These are phyloP conservation scores for Apium graveolens DNA, from an alignment of 129 eudicot genomes.

Conservation along the genomic window DNA sequence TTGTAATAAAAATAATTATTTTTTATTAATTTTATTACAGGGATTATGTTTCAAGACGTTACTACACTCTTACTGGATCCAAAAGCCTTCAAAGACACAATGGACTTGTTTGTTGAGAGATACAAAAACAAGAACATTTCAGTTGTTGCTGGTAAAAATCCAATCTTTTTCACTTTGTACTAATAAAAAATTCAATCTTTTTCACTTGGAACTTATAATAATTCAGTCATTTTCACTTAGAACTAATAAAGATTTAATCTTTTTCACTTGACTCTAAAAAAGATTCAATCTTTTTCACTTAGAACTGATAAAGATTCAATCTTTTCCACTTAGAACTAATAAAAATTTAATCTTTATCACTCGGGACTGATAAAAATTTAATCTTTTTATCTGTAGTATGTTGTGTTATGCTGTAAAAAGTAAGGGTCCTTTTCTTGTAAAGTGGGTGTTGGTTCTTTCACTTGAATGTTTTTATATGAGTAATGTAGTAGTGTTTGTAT, in stretches of 20 bases:
- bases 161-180: background rate
- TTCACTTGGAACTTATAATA: background rate
- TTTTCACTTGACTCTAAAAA: too few species aligned
- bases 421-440: background rate
- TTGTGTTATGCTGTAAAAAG: background rate
- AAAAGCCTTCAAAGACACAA: slow-evolving; percentile 71
- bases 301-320: background rate
- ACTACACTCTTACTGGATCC: slow-evolving; percentile 75
- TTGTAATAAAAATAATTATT: slow-evolving; percentile 20
- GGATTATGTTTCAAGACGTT: slow-evolving; percentile 88
- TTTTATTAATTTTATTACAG: slow-evolving; percentile 38
- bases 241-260: background rate
- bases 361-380: background rate
- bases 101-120: slow-evolving; percentile 82
- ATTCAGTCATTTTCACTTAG: background rate
- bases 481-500: background rate
- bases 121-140: slow-evolving; percentile 54
- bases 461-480: background rate
- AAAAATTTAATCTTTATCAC: background rate
- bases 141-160: slow-evolving; percentile 55
- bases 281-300: background rate
- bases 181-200: background rate
- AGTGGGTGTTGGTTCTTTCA: slow-evolving; percentile 7
- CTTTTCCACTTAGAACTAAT: background rate
- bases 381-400: background rate